phyloP scores from a whole-genome alignment of 202 grass and related monocot genomes.

The Hordeum pubiflorum region DNA sequence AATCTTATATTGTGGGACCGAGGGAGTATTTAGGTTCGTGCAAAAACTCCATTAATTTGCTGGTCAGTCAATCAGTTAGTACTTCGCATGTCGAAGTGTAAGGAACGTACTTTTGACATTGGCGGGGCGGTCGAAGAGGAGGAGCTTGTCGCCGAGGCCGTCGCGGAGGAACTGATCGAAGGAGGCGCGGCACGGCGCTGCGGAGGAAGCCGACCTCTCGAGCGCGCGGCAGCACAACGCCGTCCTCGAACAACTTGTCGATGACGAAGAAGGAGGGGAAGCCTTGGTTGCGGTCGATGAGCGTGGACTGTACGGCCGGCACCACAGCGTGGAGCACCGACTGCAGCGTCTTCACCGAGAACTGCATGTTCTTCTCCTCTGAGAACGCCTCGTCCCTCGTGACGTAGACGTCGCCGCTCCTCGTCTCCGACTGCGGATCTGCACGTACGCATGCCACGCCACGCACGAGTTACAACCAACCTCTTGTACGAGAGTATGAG shows the following conservation, averaged over 20 bases:
- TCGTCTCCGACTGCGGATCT: constrained; percentile 51
- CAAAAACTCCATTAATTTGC: too few relatives aligned
- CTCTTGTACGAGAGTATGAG: too few relatives aligned
- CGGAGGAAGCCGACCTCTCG: constrained; percentile 30
- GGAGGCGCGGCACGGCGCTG: constrained; percentile 31
- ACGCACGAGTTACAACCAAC: background rate
- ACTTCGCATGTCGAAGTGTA: too few relatives aligned
- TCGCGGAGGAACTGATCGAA: constrained; percentile 34
- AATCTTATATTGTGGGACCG: too few relatives aligned
- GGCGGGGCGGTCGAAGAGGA: constrained; percentile 41
- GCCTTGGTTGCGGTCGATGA: constrained; percentile 10
- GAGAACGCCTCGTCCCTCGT: constrained; percentile 75
- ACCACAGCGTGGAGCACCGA: constrained; percentile 42
- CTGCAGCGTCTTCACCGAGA: constrained; percentile 30
- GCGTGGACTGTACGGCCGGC: constrained; percentile 36
- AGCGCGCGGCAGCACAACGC: constrained; percentile 33
- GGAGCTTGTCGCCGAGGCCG: background rate
- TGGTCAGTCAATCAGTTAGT: too few relatives aligned
- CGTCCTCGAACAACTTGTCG: constrained; percentile 60
- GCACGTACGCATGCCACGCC: background rate
- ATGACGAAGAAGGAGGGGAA: constrained; percentile 62
- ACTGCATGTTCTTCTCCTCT: constrained; percentile 45
- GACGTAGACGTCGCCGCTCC: constrained; percentile 37
- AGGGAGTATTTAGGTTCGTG: background rate
- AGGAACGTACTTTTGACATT: constrained; percentile 43